Evolutionary conservation across 169 alveolate species (phyloP).

Genomic region (Plasmodium adleri): DNA sequence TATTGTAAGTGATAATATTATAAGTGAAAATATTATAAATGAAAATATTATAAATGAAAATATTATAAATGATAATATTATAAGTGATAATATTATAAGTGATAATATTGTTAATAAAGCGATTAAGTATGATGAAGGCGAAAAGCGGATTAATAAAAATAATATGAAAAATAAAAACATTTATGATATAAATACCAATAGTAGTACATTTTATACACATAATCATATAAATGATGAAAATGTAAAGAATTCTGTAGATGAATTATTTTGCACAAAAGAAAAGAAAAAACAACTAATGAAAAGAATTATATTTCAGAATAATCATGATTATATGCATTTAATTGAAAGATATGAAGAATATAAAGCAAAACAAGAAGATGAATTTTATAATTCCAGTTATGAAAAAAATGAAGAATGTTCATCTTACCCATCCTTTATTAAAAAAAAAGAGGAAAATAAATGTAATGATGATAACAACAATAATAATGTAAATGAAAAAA

Average conservation of each 20-base stretch:
- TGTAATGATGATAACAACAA: background rate
- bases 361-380: conserved; percentile 29
- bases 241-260: conserved; percentile 55
- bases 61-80: background rate
- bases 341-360: conserved; percentile 33
- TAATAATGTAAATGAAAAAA: background rate
- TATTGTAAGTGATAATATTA: background rate
- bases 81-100: background rate
- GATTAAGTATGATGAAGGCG: background rate
- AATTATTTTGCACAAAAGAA: conserved; percentile 41
- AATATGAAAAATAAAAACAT: too few relatives aligned
- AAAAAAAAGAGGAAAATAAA: too few relatives aligned
- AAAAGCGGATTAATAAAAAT: background rate
- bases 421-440: background rate
- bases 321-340: conserved; percentile 47
- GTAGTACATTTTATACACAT: background rate
- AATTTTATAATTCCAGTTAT: conserved; percentile 41
- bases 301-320: conserved; percentile 49
- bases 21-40: background rate
- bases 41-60: background rate
- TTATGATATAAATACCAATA: too few relatives aligned
- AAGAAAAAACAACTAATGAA: conserved; percentile 65
- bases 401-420: background rate
- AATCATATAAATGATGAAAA: conserved; percentile 34
- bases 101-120: too few relatives aligned